Conservation (phyloP, 2,329 filamentous ascomycete genomes). For the Epichloe gansuensis region DNA sequence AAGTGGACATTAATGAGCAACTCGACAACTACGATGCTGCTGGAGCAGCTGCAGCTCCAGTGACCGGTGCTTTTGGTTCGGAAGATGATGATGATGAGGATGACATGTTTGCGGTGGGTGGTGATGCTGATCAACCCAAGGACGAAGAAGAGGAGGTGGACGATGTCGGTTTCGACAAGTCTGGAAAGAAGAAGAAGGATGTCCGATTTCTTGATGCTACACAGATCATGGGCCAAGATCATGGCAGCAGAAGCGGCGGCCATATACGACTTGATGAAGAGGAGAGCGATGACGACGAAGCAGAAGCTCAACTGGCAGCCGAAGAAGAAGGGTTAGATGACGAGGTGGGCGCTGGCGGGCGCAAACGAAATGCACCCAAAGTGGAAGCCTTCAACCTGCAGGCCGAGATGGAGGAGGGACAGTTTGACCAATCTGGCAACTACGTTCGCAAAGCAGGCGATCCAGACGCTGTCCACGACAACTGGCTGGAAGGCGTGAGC, state of each 20-base stretch:
- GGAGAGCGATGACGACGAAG: slow-evolving; percentile 48
- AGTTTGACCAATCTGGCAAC: slow-evolving; percentile 84
- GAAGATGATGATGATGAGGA: slow-evolving; percentile 47
- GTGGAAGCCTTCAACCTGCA: slow-evolving; percentile 95
- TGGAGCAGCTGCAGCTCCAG: slow-evolving; percentile 26
- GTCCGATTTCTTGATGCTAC: slow-evolving; percentile 46
- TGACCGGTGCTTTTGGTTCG: slow-evolving; percentile 13
- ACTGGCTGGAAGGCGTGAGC: slow-evolving; percentile 82
- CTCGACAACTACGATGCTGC: slow-evolving; percentile 42
- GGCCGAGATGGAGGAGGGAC: slow-evolving; percentile 79
- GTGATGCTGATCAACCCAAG: slow-evolving; percentile 26
- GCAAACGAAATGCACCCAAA: slow-evolving; percentile 87
- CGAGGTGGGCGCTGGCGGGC: slow-evolving; percentile 78
- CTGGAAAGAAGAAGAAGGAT: slow-evolving; percentile 49
- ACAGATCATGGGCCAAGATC: slow-evolving; percentile 69
- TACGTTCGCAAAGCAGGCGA: slow-evolving; percentile 82
- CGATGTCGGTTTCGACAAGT: slow-evolving; percentile 20
- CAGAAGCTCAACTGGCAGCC: slow-evolving; percentile 58
- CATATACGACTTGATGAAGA: slow-evolving; percentile 51
- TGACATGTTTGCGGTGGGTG: slow-evolving; percentile 74
- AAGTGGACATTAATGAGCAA: slow-evolving; percentile 38
- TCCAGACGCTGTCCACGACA: slow-evolving; percentile 80
- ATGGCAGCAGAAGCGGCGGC: slow-evolving; percentile 60
- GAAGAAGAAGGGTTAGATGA: slow-evolving; percentile 70
- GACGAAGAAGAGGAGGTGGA: slow-evolving; percentile 33